Evolutionary conservation across 1,284 basidiomycete species (phyloP).

Genomic region (Ustilago xerochloae): DNA sequence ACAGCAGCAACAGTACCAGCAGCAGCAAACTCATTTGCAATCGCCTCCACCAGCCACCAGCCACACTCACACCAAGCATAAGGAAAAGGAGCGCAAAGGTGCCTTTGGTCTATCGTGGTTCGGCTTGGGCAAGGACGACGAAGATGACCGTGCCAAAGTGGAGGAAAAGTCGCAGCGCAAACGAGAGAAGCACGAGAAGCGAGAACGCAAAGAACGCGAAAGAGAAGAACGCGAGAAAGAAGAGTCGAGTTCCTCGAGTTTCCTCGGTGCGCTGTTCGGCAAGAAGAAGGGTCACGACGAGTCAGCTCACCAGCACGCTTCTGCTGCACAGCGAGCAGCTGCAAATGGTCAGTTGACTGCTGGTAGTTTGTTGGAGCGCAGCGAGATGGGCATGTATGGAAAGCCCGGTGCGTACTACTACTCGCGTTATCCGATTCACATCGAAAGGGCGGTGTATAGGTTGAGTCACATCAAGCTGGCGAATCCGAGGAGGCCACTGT

Average conservation of each 20-base stretch:
- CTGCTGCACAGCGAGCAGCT: constrained; percentile 8
- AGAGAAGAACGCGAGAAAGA: constrained; percentile 53
- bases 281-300: constrained; percentile 61
- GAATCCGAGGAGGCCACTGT: constrained; percentile 92
- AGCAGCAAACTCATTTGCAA: not conserved
- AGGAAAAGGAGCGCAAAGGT: constrained; percentile 61
- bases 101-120: constrained; percentile 65
- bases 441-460: constrained; percentile 96
- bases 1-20: constrained; percentile 18
- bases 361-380: constrained; percentile 53
- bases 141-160: constrained; percentile 47
- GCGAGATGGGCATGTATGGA: constrained; percentile 29
- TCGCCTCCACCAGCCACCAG: constrained; percentile 12
- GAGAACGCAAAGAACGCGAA: constrained; percentile 52
- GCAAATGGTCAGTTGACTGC: constrained; percentile 52
- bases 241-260: constrained; percentile 54
- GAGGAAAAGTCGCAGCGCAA: constrained; percentile 50
- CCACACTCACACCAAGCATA: constrained; percentile 22
- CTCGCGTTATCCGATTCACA: constrained; percentile 93
- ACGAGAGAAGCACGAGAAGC: constrained; percentile 51
- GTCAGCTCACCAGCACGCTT: not conserved
- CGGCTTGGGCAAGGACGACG: constrained; percentile 63
- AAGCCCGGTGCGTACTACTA: constrained; percentile 70
- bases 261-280: constrained; percentile 61
- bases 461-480: constrained; percentile 98